A percentile compares a stretch with the other conserved stretches of the same genome.
These are phyloP conservation scores for Bruguiera parviflora DNA, from an alignment of 345 rosid genomes.

Conservation along the genomic window DNA sequence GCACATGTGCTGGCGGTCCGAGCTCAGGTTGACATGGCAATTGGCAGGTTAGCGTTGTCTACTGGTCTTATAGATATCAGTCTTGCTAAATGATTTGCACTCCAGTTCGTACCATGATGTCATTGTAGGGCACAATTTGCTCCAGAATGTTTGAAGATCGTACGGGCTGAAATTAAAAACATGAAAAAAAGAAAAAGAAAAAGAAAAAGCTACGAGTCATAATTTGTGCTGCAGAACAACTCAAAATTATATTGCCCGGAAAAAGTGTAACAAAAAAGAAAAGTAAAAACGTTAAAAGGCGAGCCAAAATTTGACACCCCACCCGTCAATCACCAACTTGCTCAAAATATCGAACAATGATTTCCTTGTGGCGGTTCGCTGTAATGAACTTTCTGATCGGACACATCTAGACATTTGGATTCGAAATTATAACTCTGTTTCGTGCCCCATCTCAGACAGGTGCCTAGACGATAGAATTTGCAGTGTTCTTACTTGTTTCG, in stretches of 20 bases:
- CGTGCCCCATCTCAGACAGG: too few species aligned
- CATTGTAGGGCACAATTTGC: neutral
- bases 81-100: too few species aligned
- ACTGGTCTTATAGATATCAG: too few species aligned
- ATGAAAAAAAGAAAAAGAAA: neutral
- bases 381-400: too few species aligned
- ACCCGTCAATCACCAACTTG: constrained; percentile 9
- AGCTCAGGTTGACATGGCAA: constrained; percentile 79
- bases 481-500: too few species aligned
- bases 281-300: neutral
- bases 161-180: neutral
- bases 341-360: constrained; percentile 17
- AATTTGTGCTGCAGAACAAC: constrained; percentile 29
- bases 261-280: constrained; percentile 17
- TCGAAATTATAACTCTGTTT: too few species aligned
- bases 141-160: too few species aligned
- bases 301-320: neutral
- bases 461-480: too few species aligned
- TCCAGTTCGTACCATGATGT: too few species aligned
- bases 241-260: constrained; percentile 34
- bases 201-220: neutral
- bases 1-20: constrained; percentile 64
- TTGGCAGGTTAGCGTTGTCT: constrained; percentile 64
- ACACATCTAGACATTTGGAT: too few species aligned
- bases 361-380: constrained; percentile 3